These are phyloP conservation scores for Ogataea thermomethanolica DNA, from an alignment of 805 yeast species.

Conservation along the genomic window DNA sequence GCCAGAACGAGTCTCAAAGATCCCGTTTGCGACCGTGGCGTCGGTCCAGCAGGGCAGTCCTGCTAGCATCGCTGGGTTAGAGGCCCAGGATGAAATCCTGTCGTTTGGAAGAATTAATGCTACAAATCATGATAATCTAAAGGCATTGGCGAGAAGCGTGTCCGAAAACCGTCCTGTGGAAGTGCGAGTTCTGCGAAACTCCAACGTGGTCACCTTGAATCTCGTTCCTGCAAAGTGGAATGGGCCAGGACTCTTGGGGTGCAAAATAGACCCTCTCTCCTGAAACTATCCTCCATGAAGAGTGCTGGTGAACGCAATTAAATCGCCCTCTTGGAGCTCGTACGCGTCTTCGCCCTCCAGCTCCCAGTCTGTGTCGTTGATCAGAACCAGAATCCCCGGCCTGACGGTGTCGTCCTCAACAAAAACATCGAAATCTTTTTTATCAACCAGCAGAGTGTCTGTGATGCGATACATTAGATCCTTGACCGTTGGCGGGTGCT, in stretches of 20 bases:
- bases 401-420: constrained; percentile 79
- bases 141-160: constrained; percentile 37
- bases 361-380: constrained; percentile 97
- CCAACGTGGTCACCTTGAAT: constrained; percentile 21
- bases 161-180: constrained; percentile 4
- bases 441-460: constrained; percentile 51
- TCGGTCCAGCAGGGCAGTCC: constrained; percentile 55
- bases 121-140: constrained; percentile 50
- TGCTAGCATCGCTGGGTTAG: constrained; percentile 49
- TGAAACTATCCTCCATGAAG: constrained; percentile 73
- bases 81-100: constrained; percentile 50
- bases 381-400: constrained; percentile 88
- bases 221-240: constrained; percentile 57
- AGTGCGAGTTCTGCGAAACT: constrained; percentile 25
- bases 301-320: constrained; percentile 85
- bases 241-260: constrained; percentile 69
- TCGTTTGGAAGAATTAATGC: constrained; percentile 49
- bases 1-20: constrained; percentile 1
- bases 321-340: constrained; percentile 70
- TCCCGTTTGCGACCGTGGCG: constrained; percentile 56
- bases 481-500: constrained; percentile 34
- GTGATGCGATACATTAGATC: constrained; percentile 58
- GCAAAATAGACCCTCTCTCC: constrained; percentile 43
- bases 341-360: constrained; percentile 85
- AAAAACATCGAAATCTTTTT: constrained; percentile 67